Base-by-base conservation (phyloP, 192 early-diverging fungal species). In the Coemansia sp. region DNA sequence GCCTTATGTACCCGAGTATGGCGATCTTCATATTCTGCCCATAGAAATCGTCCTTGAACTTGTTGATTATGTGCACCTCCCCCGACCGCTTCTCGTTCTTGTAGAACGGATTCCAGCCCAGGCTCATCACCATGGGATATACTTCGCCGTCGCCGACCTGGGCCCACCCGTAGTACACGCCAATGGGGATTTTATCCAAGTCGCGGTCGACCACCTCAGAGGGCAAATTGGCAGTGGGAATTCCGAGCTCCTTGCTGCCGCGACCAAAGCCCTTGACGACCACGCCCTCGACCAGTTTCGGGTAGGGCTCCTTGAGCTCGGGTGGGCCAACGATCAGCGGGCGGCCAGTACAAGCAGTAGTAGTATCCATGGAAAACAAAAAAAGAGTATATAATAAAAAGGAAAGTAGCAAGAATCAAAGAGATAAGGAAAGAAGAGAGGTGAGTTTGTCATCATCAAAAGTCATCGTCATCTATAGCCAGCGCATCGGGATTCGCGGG, bases 101-200 rank as follows among this genome's bases (percentile, higher is more conserved):
- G 76, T 95, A 93, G 74, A 90, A 98, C 14, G 98, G 98, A 81
- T 99, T 99, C 98, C 98, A 99, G 17, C 98, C 98, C 48, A 95
- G 88, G 63, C 92, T 94, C 95, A 98, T 97, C 17, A 98, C 97
- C 97, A 99, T 98, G n/a, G 94, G 93, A 50, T 88, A 88, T 7
- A 98, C 89, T 0, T 17, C 34, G 1, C 70, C 65, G 10, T 69
- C 35, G 34, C 2, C 60, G 21, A 98, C 88, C 33, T 87, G 82
- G 21, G 93, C 94, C 94, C 94, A 99, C 6, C 98, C 98, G 67
- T 91, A 94, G 84, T 98, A 96, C 59, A 99, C 93, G 62, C 98
- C 98, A 16, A 92, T 91, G 1, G 90, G 87, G 37, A 95, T 63
- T 21, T 85, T 80, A 9, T 81, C 68, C 44, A 88, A 86, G 21